These are phyloP conservation scores for Clathrospora elynae DNA, from an alignment of 2,329 filamentous ascomycete species.

Conservation along the genomic window DNA sequence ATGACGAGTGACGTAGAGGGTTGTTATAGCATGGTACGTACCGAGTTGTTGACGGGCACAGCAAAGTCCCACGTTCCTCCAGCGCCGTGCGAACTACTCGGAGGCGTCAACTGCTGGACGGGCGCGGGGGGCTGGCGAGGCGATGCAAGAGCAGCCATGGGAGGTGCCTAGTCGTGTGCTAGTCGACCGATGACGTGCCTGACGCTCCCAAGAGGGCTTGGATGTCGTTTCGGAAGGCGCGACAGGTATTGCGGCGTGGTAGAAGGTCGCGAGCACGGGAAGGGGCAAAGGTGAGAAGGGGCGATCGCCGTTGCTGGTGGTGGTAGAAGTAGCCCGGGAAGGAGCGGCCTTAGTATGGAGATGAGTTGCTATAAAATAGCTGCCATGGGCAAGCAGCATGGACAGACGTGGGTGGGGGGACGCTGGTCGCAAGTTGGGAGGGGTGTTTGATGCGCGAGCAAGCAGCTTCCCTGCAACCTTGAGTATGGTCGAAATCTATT, in stretches of 20 bases:
- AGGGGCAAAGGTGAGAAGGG: constrained; percentile 5
- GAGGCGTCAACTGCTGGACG: constrained; percentile 47
- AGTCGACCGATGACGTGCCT: constrained; percentile 14
- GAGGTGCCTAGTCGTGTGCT: constrained; percentile 19
- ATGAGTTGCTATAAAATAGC: constrained; percentile 15
- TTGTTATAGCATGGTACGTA: constrained; percentile 31
- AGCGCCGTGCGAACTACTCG: constrained; percentile 48
- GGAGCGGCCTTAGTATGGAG: constrained; percentile 13
- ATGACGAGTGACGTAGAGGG: constrained; percentile 16
- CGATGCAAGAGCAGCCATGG: constrained; percentile 44
- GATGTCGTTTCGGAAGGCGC: constrained; percentile 10
- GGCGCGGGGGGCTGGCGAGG: constrained; percentile 36
- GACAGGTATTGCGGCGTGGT: constrained; percentile 3
- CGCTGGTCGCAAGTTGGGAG: constrained; percentile 21
- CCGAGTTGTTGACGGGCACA: constrained; percentile 45
- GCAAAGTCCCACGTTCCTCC: constrained; percentile 48
- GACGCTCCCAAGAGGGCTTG: constrained; percentile 4
- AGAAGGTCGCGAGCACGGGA: constrained; percentile 13
- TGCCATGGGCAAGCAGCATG: constrained; percentile 20
- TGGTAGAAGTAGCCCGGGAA: constrained; percentile 10
- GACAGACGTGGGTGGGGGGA: constrained; percentile 24
- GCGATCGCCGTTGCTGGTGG: constrained; percentile 4
- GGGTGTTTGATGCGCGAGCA: constrained; percentile 35
- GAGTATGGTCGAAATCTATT: constrained; percentile 26
- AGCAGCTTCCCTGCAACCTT: constrained; percentile 34